A percentile compares a stretch with the other conserved stretches of the same genome.
phyloP scores from a whole-genome alignment of 2,329 filamentous ascomycete genomes.

The Arthrobotrys conoides region DNA sequence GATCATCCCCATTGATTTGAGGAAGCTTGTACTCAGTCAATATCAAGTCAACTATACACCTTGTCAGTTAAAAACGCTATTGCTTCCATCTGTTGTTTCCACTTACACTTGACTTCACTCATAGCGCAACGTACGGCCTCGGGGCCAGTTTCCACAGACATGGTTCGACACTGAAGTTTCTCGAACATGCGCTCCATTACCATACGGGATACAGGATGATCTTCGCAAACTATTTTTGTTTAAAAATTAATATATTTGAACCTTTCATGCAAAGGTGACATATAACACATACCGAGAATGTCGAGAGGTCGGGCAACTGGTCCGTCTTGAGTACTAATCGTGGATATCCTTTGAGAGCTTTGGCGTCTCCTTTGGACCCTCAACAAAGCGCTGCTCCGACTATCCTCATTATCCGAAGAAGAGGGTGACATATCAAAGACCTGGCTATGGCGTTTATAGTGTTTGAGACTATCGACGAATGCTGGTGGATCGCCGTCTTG shows the following conservation, averaged over 20 bases:
- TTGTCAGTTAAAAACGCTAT: conserved; percentile 43
- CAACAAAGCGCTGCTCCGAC: conserved; percentile 88
- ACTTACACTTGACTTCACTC: conserved; percentile 86
- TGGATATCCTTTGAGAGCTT: conserved; percentile 92
- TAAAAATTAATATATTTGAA: background rate
- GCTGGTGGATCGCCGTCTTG: conserved; percentile 86
- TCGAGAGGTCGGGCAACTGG: conserved; percentile 92
- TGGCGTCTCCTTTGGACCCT: conserved; percentile 95
- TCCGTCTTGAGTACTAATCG: conserved; percentile 86
- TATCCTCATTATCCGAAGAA: conserved; percentile 96
- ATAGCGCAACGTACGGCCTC: conserved; percentile 94
- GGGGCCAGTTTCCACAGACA: conserved; percentile 88
- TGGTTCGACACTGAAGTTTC: conserved; percentile 93
- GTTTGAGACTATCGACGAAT: conserved; percentile 76
- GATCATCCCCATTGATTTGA: conserved; percentile 93
- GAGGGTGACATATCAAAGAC: conserved; percentile 97
- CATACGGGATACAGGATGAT: conserved; percentile 94
- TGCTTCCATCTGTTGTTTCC: background rate
- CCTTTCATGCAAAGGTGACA: background rate
- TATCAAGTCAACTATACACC: conserved; percentile 81
- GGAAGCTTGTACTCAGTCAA: conserved; percentile 97
- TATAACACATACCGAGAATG: conserved; percentile 72
- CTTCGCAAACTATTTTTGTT: conserved; percentile 81
- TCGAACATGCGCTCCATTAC: conserved; percentile 99
- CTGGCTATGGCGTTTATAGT: conserved; percentile 90